Conservation (phyloP, 2,329 filamentous ascomycete genomes). For the Alternaria viburni region DNA sequence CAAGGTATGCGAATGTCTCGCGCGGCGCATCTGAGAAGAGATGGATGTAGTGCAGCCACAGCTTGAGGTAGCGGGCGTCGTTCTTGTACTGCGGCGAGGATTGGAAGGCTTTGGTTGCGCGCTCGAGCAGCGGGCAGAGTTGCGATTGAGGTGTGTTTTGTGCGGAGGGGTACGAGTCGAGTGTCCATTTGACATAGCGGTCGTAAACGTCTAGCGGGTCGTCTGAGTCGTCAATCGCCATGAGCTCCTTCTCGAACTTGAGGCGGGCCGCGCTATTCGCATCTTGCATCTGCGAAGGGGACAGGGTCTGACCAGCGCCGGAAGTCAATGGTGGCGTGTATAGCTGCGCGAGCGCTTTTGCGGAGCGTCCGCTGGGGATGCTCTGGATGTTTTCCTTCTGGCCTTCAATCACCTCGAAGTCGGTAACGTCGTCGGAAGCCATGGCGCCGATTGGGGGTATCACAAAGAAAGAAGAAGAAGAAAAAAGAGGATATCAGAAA, state of each 20-base stretch:
- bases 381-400: slow-evolving; percentile 99
- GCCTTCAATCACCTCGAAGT: slow-evolving; percentile 91
- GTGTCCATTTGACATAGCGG: slow-evolving; percentile 94
- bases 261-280: slow-evolving; percentile 80
- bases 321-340: slow-evolving; percentile 68
- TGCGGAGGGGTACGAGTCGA: slow-evolving; percentile 92
- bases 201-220: slow-evolving; percentile 96
- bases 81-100: slow-evolving; percentile 89
- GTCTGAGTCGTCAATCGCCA: slow-evolving; percentile 81
- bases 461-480: slow-evolving; percentile 29
- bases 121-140: slow-evolving; percentile 85
- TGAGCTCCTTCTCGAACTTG: slow-evolving; percentile 85
- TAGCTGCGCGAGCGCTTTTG: slow-evolving; percentile 82
- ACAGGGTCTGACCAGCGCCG: slow-evolving; percentile 54
- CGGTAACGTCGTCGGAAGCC: slow-evolving; percentile 57
- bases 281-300: slow-evolving; percentile 74
- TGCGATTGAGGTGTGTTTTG: slow-evolving; percentile 93
- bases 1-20: slow-evolving; percentile 89
- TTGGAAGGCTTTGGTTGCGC: slow-evolving; percentile 89
- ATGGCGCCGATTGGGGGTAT: slow-evolving; percentile 44
- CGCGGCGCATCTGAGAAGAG: slow-evolving; percentile 93
- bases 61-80: slow-evolving; percentile 87
- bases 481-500: slow-evolving; percentile 13
- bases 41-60: slow-evolving; percentile 94
- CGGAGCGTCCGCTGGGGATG: slow-evolving; percentile 85